These are phyloP conservation scores for Lepidium campestre DNA, from an alignment of 441 rosid genomes.

Conservation along the genomic window DNA sequence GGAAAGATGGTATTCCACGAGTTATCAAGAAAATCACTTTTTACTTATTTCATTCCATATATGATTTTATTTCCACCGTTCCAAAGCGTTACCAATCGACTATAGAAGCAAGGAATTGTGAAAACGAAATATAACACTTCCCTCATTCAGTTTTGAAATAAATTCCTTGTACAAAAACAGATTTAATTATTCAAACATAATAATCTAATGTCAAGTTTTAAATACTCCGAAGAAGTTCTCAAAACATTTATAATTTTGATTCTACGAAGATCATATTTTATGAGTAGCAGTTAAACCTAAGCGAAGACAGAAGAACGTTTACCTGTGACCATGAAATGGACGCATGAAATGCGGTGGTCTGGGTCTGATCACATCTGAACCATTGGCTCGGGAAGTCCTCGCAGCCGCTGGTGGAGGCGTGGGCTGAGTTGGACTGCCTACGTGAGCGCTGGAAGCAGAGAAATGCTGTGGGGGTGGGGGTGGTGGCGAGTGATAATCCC, in stretches of 20 bases:
- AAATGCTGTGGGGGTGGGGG: conserved; percentile 39
- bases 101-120: background rate
- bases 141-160: background rate
- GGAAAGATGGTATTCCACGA: background rate
- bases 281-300: background rate
- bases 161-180: background rate
- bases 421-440: conserved; percentile 57
- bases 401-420: conserved; percentile 49
- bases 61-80: background rate
- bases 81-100: background rate
- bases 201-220: background rate
- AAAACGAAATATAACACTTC: background rate
- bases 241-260: background rate
- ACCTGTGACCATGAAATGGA: conserved; percentile 78
- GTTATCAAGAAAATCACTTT: background rate
- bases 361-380: conserved; percentile 62
- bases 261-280: background rate
- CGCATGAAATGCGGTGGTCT: conserved; percentile 83
- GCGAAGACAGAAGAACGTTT: conserved; percentile 14
- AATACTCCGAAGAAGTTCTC: background rate
- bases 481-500: conserved; percentile 80
- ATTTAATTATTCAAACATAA: background rate
- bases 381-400: conserved; percentile 51
- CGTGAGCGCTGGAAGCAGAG: conserved; percentile 49
- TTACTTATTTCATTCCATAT: background rate